Evolutionary conservation across 2,329 filamentous ascomycete genomes (phyloP), one percentile per base, ranked within the genome.

Genomic region (Sclerotinia subarctica): DNA sequence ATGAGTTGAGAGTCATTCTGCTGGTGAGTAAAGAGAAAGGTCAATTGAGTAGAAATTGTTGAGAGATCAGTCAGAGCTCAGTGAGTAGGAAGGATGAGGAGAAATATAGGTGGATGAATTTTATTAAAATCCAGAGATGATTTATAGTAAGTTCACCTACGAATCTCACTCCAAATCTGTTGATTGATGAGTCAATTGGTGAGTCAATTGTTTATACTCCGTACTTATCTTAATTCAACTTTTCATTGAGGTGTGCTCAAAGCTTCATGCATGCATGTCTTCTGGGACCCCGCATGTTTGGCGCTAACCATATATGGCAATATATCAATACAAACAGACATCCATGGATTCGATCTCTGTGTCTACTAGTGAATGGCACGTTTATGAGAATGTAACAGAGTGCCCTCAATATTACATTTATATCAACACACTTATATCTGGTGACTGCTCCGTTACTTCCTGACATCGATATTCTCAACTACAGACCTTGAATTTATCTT

Each of bases 1-100:
- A 46, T 38, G 57, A 46, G 32, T 53, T 67, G 26, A 52, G 56
- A 53, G 65, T 21, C 65, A 67, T 67, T 60, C 54, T 67, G 65
- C 19, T 44, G 46, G 49, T 67, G 57, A 62, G 47, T 62, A 38
- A 46, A 26, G 44, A 21, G 24, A 62, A 44, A 51, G 38, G 42
- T 29, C 52, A 58, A 66, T 66, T 51, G 64, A 59, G 26, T 38
- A 21, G 54, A 38, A 29, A 51, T 66, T 44, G 47, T 44, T 64
- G 60, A 29, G 47, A 53, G 5, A 29, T 64, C 32, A 46, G 19
- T 29, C 38, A 29, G 53, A 56, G 29, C 52, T 56, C 32, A 42
- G n/a, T 57, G 44, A 38, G 21, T 47, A 29, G 17, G 58, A 51
- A 32, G 24, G 21, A 49, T 35, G 44, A 44, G 42, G 7, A 56